Conservation (phyloP, 345 rosid species). For the Jatropha curcas region DNA sequence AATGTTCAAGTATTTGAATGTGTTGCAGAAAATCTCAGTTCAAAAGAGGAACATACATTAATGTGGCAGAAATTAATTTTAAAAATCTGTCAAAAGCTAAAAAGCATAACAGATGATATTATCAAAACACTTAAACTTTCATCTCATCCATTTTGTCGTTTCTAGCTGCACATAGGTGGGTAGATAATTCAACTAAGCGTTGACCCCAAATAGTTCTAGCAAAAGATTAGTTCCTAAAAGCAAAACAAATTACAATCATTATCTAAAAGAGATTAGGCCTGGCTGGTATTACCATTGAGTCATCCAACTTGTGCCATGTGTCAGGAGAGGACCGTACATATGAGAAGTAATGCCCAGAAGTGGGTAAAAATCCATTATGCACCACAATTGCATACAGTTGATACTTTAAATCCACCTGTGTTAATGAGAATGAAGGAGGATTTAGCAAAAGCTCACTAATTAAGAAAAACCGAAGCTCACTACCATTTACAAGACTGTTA, state of each 20-base stretch:
- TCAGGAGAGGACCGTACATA: conserved; percentile 67
- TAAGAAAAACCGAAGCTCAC: not conserved
- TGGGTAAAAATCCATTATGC: conserved; percentile 57
- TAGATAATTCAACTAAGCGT: not conserved
- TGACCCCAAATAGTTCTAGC: not conserved
- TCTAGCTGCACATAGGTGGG: not conserved
- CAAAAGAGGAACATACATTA: not conserved
- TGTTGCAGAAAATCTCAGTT: not conserved
- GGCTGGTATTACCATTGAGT: conserved; percentile 44
- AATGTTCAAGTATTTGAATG: not conserved
- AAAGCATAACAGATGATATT: not conserved
- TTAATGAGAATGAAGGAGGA: conserved; percentile 7
- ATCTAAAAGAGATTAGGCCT: not conserved
- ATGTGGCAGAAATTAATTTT: too few relatives aligned
- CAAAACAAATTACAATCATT: conserved; percentile 8
- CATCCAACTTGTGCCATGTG: conserved; percentile 76
- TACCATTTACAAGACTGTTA: not conserved
- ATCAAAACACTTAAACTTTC: not conserved
- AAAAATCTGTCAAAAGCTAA: too few relatives aligned
- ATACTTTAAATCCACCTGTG: conserved; percentile 57
- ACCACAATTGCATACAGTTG: conserved; percentile 74
- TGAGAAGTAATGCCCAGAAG: conserved; percentile 72
- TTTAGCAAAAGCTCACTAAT: conserved; percentile 2
- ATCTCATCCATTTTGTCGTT: not conserved
- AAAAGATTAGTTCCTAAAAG: not conserved